These are phyloP conservation scores for Clavariopsis aquatica DNA, from an alignment of 495 filamentous ascomycete genomes.

Conservation along the genomic window DNA sequence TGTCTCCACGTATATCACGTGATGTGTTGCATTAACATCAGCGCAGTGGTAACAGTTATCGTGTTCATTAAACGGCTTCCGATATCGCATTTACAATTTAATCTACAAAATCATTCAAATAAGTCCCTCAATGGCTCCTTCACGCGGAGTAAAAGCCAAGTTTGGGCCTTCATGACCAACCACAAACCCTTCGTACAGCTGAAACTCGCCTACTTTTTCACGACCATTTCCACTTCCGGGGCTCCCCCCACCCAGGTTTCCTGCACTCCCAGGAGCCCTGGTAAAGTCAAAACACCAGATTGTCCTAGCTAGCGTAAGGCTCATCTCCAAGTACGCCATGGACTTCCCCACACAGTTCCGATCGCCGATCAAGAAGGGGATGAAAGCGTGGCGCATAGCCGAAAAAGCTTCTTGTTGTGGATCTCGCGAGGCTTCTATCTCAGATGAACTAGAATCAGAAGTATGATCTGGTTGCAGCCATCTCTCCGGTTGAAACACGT, in stretches of 20 bases:
- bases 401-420: neutral
- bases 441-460: too few species aligned
- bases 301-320: conserved; percentile 19
- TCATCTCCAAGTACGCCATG: conserved; percentile 34
- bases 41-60: too few species aligned
- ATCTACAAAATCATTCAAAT: conserved; percentile 9
- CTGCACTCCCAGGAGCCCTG: neutral
- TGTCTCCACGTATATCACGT: too few species aligned
- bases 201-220: neutral
- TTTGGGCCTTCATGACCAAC: conserved; percentile 1
- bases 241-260: neutral
- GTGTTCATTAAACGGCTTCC: too few species aligned
- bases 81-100: too few species aligned
- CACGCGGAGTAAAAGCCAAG: neutral
- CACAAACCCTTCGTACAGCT: conserved; percentile 1
- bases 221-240: neutral
- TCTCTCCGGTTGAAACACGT: conserved; percentile 54
- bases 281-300: conserved; percentile 21
- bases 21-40: too few species aligned
- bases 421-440: too few species aligned
- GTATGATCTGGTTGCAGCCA: conserved; percentile 50
- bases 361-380: conserved; percentile 25
- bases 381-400: conserved; percentile 12
- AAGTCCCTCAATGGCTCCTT: too few species aligned
- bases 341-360: conserved; percentile 28